Evolutionary conservation across 2,329 filamentous ascomycete species (phyloP), one percentile per base, ranked within the genome.

Genomic region (Mycocentrospora acerina): DNA sequence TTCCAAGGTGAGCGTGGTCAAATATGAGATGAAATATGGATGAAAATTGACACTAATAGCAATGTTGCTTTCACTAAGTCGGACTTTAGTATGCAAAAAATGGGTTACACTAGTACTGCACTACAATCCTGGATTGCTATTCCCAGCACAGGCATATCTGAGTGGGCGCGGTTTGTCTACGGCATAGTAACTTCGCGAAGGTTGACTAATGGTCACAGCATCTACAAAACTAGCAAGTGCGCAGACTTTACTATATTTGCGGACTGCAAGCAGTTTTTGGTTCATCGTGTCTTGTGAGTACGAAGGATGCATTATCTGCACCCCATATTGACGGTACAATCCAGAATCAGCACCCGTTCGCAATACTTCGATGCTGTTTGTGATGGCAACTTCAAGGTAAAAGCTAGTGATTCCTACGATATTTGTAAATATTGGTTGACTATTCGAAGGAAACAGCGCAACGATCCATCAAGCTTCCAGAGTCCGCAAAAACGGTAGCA

Each of bases 361-460:
- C 18, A 39, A 10, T 59, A 53, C 28, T 59, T 60, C 44, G 40
- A 37, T 3, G 51, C 46, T 3, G 45, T 51, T 10, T 60, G 55
- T 15, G 30, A 39, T 22, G 37, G 49, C 11, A n/a, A 31, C 1
- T 59, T 57, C 15, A 2, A 13, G 1, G 56, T 56, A 47, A 26
- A 40, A 22, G 5, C 19, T 22, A 9, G 5, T 22, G 19, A 5
- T 22, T 37, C 10, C 3, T 14, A 6, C 11, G 6, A 25, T 11
- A 8, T 13, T 4, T 7, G 16, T 14, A 13, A 14, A 7, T 9
- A 4, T 6, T 4, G 15, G 8, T 42, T 57, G 28, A 51, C 24
- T 27, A 10, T 3, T 10, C 1, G 2, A 15, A 57, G 55, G 55
- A 57, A 29, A 44, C 36, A 8, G 34, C 30, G 1, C 16, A 39